Evolutionary conservation across 2,329 filamentous ascomycete species (phyloP), one percentile per base, ranked within the genome.

Genomic region (Aspergillus sclerotialis): DNA sequence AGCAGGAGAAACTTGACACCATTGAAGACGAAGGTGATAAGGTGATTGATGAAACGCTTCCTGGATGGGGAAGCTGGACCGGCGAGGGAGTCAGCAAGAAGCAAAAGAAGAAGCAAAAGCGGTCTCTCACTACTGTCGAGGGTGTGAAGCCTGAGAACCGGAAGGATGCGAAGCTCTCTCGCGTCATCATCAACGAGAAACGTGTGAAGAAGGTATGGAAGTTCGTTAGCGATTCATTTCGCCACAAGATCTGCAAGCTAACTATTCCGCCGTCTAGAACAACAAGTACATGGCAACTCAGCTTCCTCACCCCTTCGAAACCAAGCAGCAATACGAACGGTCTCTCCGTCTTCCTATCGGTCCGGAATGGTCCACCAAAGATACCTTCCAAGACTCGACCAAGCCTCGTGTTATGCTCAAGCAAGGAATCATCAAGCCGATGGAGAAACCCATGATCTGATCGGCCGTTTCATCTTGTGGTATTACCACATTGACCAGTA

Each of bases 291-390:
- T 94, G 51, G 89, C 92, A 12, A 78, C 80, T 7, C 76, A 79
- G 50, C 69, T 98, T 32, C 92, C 92, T 32, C 85, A 93, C 63
- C 81, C 80, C n/a, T 96, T 88, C 61, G 90, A 95, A 70, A 86
- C 76, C 17, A 75, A 74, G 48, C 75, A 84, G 54, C 88, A 95
- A 69, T 96, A 96, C 64, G 92, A 98, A 70, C 72, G 90, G 32
- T 84, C 83, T 44, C 68, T 96, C 38, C 74, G 90, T 28, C 65
- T 95, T 46, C 92, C 92, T 1, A 78, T 96, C 40, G 92, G 92
- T 1, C 86, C 84, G 11, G 90, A 98, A 63, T 98, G 90, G 89
- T 80, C 81, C 48, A 96, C 90, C n/a, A 95, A 94, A 75, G 80
- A 87, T 68, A 87, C 84, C 10, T 92, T 92, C 73, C 89, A 96